Evolutionary conservation across 2,329 filamentous ascomycete species (phyloP).

Genomic region (Colletotrichum sp.): DNA sequence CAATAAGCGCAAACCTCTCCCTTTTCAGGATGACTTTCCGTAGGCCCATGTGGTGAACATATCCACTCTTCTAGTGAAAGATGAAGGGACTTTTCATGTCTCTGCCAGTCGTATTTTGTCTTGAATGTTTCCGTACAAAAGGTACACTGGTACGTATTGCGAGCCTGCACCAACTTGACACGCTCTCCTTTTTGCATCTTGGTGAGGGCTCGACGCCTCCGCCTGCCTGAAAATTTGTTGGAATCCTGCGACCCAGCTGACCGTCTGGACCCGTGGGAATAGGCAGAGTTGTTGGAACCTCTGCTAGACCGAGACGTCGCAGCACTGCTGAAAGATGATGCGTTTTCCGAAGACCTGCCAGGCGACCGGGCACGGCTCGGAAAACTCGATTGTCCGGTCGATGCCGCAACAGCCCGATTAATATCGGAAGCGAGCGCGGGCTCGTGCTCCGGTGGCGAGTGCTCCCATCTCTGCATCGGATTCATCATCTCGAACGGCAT

Average conservation of each 20-base stretch:
- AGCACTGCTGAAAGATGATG: constrained; percentile 10
- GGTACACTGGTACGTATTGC: constrained; percentile 43
- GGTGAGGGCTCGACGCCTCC: not conserved
- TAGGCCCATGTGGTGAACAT: constrained; percentile 41
- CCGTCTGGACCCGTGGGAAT: constrained; percentile 32
- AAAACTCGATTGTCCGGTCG: not conserved
- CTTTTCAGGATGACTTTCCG: constrained; percentile 43
- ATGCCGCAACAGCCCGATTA: constrained; percentile 23
- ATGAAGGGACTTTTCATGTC: constrained; percentile 55
- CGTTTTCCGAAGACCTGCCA: constrained; percentile 27
- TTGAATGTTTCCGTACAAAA: constrained; percentile 52
- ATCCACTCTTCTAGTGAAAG: constrained; percentile 52
- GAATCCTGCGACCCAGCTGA: constrained; percentile 18
- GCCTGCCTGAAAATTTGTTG: not conserved
- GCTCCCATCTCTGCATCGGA: constrained; percentile 22
- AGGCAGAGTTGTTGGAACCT: constrained; percentile 27
- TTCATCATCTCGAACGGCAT: constrained; percentile 28
- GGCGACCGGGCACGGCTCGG: constrained; percentile 19
- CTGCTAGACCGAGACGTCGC: constrained; percentile 15
- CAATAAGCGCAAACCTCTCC: constrained; percentile 47
- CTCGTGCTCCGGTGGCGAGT: constrained; percentile 28
- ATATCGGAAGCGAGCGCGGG: constrained; percentile 23
- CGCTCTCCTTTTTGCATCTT: not conserved
- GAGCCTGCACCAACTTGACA: not conserved
- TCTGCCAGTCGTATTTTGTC: constrained; percentile 50